Conservation (phyloP, 768 basidiomycete genomes). For the Russula abietina region DNA sequence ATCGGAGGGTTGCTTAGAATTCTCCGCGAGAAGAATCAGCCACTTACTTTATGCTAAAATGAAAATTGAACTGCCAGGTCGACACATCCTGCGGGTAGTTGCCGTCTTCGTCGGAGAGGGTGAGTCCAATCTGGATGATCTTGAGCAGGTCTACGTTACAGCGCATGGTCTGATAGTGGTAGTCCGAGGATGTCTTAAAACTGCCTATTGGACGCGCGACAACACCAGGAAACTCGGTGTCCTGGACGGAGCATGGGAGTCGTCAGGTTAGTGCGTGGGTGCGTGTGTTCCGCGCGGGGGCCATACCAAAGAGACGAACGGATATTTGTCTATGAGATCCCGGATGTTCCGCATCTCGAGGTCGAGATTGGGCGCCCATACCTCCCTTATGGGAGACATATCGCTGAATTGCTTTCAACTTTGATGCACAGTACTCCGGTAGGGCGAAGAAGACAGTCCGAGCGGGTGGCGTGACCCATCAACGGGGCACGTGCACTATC, state of each 20-base stretch:
- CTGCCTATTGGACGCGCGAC: slow-evolving; percentile 95
- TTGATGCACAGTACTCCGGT: background rate
- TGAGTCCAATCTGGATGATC: slow-evolving; percentile 96
- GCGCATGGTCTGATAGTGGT: slow-evolving; percentile 99
- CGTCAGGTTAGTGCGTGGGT: slow-evolving; percentile 17
- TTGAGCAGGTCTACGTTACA: slow-evolving; percentile 98
- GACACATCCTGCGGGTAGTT: slow-evolving; percentile 84
- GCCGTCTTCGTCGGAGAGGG: slow-evolving; percentile 90
- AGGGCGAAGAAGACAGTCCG: background rate
- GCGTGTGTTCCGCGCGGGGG: slow-evolving; percentile 21
- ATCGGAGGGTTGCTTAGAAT: background rate
- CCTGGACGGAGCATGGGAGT: slow-evolving; percentile 45
- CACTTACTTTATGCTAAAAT: slow-evolving; percentile 79
- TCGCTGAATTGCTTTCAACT: background rate
- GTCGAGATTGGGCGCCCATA: slow-evolving; percentile 93
- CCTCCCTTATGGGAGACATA: slow-evolving; percentile 87
- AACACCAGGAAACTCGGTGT: slow-evolving; percentile 98
- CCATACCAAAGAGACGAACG: slow-evolving; percentile 89
- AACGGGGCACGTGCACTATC: slow-evolving; percentile 13
- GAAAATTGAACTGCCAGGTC: slow-evolving; percentile 99
- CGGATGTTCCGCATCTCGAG: slow-evolving; percentile 86
- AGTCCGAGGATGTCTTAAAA: slow-evolving; percentile 96
- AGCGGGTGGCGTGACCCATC: slow-evolving; percentile 3
- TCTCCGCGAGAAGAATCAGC: background rate
- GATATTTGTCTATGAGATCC: slow-evolving; percentile 81